phyloP scores from a whole-genome alignment of 2,329 filamentous ascomycete genomes.

The Cladosporium sp. region DNA sequence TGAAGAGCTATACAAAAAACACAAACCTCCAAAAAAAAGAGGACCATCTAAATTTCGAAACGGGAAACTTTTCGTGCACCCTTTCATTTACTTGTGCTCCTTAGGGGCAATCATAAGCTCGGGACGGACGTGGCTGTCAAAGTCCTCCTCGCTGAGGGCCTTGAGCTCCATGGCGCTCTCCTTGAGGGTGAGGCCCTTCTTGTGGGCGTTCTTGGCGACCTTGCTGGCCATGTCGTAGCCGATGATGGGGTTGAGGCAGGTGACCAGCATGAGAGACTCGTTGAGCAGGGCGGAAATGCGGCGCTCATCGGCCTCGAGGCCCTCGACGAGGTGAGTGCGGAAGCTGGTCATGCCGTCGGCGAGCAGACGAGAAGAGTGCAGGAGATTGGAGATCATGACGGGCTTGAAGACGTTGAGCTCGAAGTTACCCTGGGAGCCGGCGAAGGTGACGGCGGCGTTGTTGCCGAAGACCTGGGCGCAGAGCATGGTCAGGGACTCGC shows the following conservation, averaged over 20 bases:
- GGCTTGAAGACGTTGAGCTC: constrained; percentile 99
- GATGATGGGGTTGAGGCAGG: constrained; percentile 95
- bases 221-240: constrained; percentile 97
- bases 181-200: constrained; percentile 94
- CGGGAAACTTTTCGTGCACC: not conserved
- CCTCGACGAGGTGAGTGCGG: constrained; percentile 86
- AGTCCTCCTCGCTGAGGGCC: constrained; percentile 83
- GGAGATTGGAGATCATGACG: constrained; percentile 88
- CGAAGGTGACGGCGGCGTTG: constrained; percentile 87
- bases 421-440: constrained; percentile 96
- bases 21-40: not conserved
- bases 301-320: constrained; percentile 89
- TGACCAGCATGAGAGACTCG: constrained; percentile 97
- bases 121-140: constrained; percentile 83
- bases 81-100: constrained; percentile 56
- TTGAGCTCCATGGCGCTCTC: constrained; percentile 91
- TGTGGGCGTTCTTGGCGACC: constrained; percentile 98
- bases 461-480: constrained; percentile 98
- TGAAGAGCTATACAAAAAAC: not conserved
- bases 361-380: constrained; percentile 87
- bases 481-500: constrained; percentile 96
- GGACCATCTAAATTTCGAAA: not conserved
- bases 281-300: constrained; percentile 88
- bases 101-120: constrained; percentile 93
- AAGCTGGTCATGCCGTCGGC: constrained; percentile 93